Evolutionary conservation across 306 rosid species (phyloP).

Genomic region (Sicyos edulis): DNA sequence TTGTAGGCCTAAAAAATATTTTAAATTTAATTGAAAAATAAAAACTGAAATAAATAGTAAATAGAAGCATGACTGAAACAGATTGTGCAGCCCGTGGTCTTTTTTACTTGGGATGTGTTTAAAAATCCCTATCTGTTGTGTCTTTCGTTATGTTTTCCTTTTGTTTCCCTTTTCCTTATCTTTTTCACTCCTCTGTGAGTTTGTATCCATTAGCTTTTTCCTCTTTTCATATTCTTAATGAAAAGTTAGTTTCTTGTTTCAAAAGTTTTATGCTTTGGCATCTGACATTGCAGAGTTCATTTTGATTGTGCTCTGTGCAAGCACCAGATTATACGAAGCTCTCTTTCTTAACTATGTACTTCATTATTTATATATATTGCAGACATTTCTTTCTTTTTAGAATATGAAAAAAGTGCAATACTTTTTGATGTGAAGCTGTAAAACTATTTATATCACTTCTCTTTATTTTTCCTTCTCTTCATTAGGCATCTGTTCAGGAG

Average conservation of each 20-base stretch:
- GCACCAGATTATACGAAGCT: conserved; percentile 7
- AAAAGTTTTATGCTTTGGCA: neutral
- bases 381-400: conserved; percentile 3
- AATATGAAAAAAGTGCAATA: neutral
- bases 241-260: too few species aligned
- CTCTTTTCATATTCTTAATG: too few species aligned
- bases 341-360: conserved; percentile 11
- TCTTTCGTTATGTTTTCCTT: too few species aligned
- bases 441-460: conserved; percentile 9
- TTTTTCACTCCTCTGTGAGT: too few species aligned
- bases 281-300: conserved; percentile 10
- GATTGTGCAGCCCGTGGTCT: too few species aligned
- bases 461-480: conserved; percentile 10
- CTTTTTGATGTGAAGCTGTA: neutral
- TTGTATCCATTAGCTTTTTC: too few species aligned
- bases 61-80: neutral
- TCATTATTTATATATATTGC: conserved; percentile 18
- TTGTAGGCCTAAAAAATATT: neutral
- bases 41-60: neutral
- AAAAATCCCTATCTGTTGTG: too few species aligned
- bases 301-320: neutral
- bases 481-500: conserved; percentile 60
- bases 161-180: too few species aligned
- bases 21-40: neutral
- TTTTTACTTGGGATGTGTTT: too few species aligned